These are phyloP conservation scores for Cyclostephanos invisitatus DNA, from an alignment of 108 stramenopile species.

Conservation along the genomic window DNA sequence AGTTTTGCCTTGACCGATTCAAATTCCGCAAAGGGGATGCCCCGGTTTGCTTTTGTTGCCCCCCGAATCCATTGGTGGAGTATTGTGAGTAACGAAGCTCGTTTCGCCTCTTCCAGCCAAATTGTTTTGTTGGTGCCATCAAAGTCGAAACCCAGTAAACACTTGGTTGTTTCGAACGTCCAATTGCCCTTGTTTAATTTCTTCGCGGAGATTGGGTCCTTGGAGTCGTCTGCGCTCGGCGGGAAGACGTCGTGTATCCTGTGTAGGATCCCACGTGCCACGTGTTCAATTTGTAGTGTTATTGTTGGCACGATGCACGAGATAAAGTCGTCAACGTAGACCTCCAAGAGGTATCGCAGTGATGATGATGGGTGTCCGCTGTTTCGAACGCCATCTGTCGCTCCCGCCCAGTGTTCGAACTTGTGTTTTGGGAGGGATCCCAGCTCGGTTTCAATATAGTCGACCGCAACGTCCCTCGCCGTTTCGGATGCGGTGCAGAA, in stretches of 20 bases:
- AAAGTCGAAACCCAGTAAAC: constrained; percentile 20
- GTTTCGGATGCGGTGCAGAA: constrained; percentile 24
- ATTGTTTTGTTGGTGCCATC: constrained; percentile 8
- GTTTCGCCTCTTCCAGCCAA: constrained; percentile 2
- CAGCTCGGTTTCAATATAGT: constrained; percentile 10
- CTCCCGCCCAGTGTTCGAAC: not conserved
- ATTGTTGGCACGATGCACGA: not conserved
- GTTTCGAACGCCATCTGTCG: no score
- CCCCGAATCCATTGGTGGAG: not conserved
- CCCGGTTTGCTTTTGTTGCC: not conserved
- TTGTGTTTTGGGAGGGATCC: constrained; percentile 11
- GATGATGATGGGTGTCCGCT: not conserved
- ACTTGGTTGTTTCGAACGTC: not conserved
- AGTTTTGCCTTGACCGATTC: not conserved
- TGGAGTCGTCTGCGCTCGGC: not conserved
- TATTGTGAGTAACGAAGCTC: not conserved
- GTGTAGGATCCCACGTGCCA: not conserved
- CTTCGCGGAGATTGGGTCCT: constrained; percentile 47
- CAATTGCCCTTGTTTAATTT: constrained; percentile 45
- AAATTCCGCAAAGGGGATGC: constrained; percentile 16
- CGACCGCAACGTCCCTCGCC: constrained; percentile 34
- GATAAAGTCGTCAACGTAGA: constrained; percentile 41
- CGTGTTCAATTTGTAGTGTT: constrained; percentile 2
- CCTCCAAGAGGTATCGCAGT: no score
- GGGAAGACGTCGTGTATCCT: constrained; percentile 32